Evolutionary conservation across 1,284 basidiomycete genomes (phyloP), one percentile per base, ranked within the genome.

Genomic region (Rhizoctonia solani): DNA sequence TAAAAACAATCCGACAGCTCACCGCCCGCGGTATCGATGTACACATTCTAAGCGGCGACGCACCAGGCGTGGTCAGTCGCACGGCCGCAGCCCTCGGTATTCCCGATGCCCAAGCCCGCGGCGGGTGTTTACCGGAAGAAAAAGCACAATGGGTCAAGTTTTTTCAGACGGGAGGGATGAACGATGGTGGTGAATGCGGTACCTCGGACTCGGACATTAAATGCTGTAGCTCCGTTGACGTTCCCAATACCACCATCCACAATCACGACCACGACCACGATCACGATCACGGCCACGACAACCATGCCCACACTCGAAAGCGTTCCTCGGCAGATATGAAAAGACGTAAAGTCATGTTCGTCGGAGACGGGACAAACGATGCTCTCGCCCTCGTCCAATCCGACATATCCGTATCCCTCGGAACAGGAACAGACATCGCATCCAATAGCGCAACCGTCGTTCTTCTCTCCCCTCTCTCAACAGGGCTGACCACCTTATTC

Each of bases 311-410:
- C 37, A 39, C 37, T 16, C 37, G 37, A n/a, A n/a, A n/a, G n/a
- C n/a, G n/a, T n/a, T n/a, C n/a, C n/a, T n/a, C n/a, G 37, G 13
- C 34, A 9, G 21, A 50, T 25, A 44, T 41, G 13, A 29, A 34
- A 25, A 34, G 39, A 55, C 19, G 13, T 14, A 55, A 55, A 65
- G 86, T 90, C 0, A 86, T 86, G 1, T 88, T 90, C 85, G 83
- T 88, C 14, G 87, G 87, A 0, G 90, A 92, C 73, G 90, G 90
- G 3, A 86, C 92, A 63, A 92, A 92, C 74, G 90, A 92, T 74
- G 85, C 88, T 32, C 87, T 89, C 11, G 89, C 90, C 0, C 78
- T 92, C 46, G 82, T 87, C 4, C 81, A 84, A 13, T 87, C 89
- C 1, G 90, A 92, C 73, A 82, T 91, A 25, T 87, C 87, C 0